Base-by-base conservation (phyloP, 305 asterid species). In the Fraxinus dipetala region DNA sequence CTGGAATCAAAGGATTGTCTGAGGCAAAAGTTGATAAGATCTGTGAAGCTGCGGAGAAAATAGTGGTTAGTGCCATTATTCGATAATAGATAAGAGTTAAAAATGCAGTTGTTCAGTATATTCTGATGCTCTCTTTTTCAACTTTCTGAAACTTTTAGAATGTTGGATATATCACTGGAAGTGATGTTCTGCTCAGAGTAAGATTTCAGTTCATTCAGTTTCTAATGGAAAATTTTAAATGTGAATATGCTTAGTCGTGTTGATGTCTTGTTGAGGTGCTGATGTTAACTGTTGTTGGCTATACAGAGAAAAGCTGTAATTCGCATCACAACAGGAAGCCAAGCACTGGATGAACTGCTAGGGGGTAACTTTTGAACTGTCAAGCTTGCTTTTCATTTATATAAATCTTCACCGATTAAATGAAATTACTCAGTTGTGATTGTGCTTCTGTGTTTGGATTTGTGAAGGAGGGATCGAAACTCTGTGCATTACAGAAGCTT, bases 21-120 rank as follows among this genome's bases (percentile, higher is more conserved):
- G 99, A 95, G 89, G 99, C 99, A 75, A 95, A 95, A 90, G 99
- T 95, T 79, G 99, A 95, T 45, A 95, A 94, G 91, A 95, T 95
- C 51, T 95, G 98, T 72, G 99, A 95, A 93, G 99, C 99, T 43
- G 99, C 90, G 32, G 99, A 95, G 86, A 95, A 95, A 92, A 91
- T 95, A 87, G 99, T 95, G 98, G 99, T 95, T 78, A 83, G 93
- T 82, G 69, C n/a, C 74, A 81, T 84, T 51, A 20, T 69, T 36
- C 43, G 72, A 34, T 78, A 18, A 45, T 59, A 31, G 31, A 69
- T 79, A 3, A 56, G 61, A 48, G 48, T 67, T 11, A 63, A 13
- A 30, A 72, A 36, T 76, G 82, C 78, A 16, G 65, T 48, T 28
- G 30, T 80, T 38, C 35, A 38, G 61, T 34, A 79, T 74, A 70